Base-by-base conservation (phyloP, 1,284 basidiomycete species). In the Anthracocystis setariae region DNA sequence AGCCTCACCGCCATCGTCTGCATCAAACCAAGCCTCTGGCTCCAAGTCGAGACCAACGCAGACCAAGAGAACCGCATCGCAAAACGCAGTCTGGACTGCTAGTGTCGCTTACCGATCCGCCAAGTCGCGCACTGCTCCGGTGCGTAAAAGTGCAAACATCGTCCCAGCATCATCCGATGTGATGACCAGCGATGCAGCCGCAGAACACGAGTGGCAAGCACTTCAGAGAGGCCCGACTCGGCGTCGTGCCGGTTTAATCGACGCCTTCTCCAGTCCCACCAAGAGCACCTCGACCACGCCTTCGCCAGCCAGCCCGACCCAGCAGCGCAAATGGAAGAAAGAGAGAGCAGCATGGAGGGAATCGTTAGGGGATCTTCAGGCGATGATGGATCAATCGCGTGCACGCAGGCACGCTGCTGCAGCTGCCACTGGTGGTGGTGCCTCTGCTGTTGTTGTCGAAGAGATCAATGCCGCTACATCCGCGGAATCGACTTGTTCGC, bases 301-400 rank as follows among this genome's bases (percentile, higher is more conserved):
- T 37, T 17, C 15, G n/a, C 20, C 58, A 10, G 39, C 13, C 23
- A 61, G 57, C 24, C 70, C 65, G 0, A 40, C 29, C 17, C 56
- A 53, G 13, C 70, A 68, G 44, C 60, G 70, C 18, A 54, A 62
- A 24, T 62, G 65, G 70, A 35, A 62, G 24, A 55, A 69, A 37
- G 66, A 73, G 42, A 42, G 66, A 24, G 58, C 58, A 8, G 66
- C 54, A 9, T 73, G 71, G 71, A 45, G 59, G 27, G 71, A 73
- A 38, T 59, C 54, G 3, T 21, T 73, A 27, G 62, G 64, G 8
- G 64, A 63, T 40, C 32, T 72, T 23, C 59, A 71, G 46, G 62
- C 58, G 10, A 66, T 71, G 62, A 66, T 65, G 54, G 63, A 71
- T 25, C 53, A 61, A 18, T 71, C 63, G 12, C 49, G 52, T 1